These are phyloP conservation scores for Trichothecium roseum DNA, from an alignment of 2,329 filamentous ascomycete genomes.

Conservation along the genomic window DNA sequence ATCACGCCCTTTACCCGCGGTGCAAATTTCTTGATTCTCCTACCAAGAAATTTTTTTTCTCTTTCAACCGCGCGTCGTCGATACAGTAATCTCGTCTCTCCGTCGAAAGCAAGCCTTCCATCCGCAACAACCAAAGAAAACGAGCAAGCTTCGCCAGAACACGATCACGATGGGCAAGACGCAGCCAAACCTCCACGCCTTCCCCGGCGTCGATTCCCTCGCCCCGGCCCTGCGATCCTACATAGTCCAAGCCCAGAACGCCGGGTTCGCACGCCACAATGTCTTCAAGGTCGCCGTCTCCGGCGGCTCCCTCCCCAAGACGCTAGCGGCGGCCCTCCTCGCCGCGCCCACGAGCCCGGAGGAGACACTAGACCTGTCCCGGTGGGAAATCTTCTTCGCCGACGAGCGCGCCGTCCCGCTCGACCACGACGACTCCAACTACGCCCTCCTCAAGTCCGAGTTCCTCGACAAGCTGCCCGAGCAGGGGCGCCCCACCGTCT, in stretches of 20 bases:
- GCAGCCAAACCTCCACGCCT: constrained; percentile 69
- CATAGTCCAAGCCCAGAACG: constrained; percentile 70
- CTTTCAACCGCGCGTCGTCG: too few relatives aligned
- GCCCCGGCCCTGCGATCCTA: constrained; percentile 71
- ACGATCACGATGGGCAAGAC: constrained; percentile 44
- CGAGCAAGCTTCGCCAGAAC: neutral
- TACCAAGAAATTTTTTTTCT: too few relatives aligned
- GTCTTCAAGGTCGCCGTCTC: constrained; percentile 89
- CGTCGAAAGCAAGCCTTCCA: too few relatives aligned
- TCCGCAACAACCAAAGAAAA: neutral
- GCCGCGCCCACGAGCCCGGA: constrained; percentile 30
- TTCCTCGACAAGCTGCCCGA: constrained; percentile 79
- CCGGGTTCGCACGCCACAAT: constrained; percentile 68
- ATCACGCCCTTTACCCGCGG: too few relatives aligned
- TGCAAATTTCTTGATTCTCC: too few relatives aligned
- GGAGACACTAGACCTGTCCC: constrained; percentile 64
- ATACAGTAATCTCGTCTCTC: too few relatives aligned
- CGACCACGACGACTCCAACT: constrained; percentile 90
- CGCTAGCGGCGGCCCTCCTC: constrained; percentile 76
- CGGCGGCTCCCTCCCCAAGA: constrained; percentile 84
- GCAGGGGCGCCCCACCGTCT: constrained; percentile 57
- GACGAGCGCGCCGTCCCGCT: constrained; percentile 93
- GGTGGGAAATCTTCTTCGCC: constrained; percentile 98
- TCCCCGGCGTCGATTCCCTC: constrained; percentile 58
- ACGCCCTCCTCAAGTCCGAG: constrained; percentile 76